phyloP scores from a whole-genome alignment of 495 filamentous ascomycete species.

The Hyaloscypha variabilis region DNA sequence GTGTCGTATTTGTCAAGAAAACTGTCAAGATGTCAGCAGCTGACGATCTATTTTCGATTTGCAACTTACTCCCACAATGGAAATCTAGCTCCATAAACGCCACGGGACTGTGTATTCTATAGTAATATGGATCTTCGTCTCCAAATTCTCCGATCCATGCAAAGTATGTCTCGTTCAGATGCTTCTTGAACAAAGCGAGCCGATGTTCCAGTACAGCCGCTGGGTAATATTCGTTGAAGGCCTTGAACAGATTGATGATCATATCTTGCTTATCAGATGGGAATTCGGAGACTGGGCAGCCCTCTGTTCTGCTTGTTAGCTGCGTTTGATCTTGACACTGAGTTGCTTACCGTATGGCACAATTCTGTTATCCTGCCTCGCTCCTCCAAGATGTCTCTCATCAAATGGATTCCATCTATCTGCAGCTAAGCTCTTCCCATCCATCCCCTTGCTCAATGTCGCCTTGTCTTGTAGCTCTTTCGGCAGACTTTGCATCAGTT shows the following conservation, averaged over 20 bases:
- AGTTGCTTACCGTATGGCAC: conserved; percentile 59
- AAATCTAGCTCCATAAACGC: conserved; percentile 77
- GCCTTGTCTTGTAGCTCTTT: conserved; percentile 51
- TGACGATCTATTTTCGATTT: not conserved
- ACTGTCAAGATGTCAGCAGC: conserved; percentile 39
- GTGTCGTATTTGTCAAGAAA: conserved; percentile 71
- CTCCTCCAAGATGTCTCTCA: conserved; percentile 73
- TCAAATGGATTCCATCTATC: conserved; percentile 77
- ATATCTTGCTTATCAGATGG: conserved; percentile 48
- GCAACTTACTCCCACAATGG: conserved; percentile 59
- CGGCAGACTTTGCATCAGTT: conserved; percentile 67
- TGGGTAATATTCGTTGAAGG: conserved; percentile 69
- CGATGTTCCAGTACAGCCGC: conserved; percentile 49
- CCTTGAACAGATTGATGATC: conserved; percentile 56
- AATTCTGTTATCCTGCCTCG: conserved; percentile 74
- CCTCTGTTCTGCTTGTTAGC: conserved; percentile 42
- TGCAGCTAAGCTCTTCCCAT: conserved; percentile 33
- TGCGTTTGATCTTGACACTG: not conserved
- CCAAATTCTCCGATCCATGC: conserved; percentile 72
- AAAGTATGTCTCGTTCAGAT: conserved; percentile 71
- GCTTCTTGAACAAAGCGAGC: conserved; percentile 50
- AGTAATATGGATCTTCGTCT: conserved; percentile 74
- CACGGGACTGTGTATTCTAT: conserved; percentile 73
- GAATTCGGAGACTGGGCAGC: conserved; percentile 53
- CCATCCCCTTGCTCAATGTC: conserved; percentile 63